These are phyloP conservation scores for Secale cereale DNA, from an alignment of 176 grass and related monocot genomes.

Conservation along the genomic window DNA sequence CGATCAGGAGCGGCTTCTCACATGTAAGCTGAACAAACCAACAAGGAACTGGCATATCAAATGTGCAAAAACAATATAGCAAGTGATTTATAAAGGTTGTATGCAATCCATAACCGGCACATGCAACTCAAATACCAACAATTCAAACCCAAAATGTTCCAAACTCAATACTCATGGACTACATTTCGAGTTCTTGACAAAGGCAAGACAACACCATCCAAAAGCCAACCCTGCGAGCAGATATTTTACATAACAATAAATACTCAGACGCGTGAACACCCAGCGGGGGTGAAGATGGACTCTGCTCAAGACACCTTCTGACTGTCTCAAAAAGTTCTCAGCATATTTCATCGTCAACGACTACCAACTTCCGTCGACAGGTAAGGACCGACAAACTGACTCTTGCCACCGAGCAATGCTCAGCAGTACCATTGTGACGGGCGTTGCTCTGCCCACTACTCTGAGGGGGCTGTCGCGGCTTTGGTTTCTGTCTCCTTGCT, in stretches of 20 bases:
- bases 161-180: conserved; percentile 21
- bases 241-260: conserved; percentile 9
- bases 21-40: neutral
- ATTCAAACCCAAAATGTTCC: conserved; percentile 8
- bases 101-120: neutral
- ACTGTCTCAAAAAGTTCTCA: conserved; percentile 20
- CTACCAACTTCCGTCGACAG: neutral
- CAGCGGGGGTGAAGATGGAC: neutral
- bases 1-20: neutral
- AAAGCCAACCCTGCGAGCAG: conserved; percentile 8
- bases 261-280: neutral
- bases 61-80: neutral
- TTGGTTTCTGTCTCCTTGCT: conserved; percentile 29
- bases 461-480: neutral
- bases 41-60: neutral
- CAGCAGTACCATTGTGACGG: neutral
- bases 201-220: conserved; percentile 15
- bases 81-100: neutral
- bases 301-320: conserved; percentile 13
- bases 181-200: conserved; percentile 26
- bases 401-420: neutral
- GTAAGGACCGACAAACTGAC: conserved; percentile 5
- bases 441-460: conserved; percentile 15
- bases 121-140: conserved; percentile 16
- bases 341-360: conserved; percentile 20